Conservation (phyloP, 2,329 filamentous ascomycete species). For the Fusarium sambucinum region DNA sequence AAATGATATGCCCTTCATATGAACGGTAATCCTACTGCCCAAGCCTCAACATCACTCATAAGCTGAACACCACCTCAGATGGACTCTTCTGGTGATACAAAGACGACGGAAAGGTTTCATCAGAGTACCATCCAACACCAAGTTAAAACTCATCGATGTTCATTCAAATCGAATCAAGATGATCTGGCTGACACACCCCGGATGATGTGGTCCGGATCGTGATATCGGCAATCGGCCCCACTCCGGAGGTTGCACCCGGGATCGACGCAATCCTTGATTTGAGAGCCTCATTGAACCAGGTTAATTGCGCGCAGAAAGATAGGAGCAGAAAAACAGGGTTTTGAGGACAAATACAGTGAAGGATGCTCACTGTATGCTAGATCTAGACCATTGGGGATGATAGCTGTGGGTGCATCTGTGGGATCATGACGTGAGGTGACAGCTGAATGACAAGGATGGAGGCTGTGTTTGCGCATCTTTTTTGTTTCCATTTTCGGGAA, state of each 20-base stretch:
- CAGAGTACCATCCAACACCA: neutral
- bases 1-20: neutral
- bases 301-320: neutral
- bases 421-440: conserved; percentile 28
- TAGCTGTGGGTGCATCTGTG: conserved; percentile 17
- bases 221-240: conserved; percentile 31
- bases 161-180: neutral
- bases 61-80: neutral
- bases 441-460: conserved; percentile 6
- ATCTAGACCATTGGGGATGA: neutral
- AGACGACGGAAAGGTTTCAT: conserved; percentile 5
- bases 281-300: conserved; percentile 26
- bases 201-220: conserved; percentile 19
- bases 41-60: neutral
- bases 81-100: neutral
- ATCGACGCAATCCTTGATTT: conserved; percentile 28
- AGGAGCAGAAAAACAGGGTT: conserved; percentile 18
- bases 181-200: conserved; percentile 5
- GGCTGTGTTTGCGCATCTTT: conserved; percentile 1
- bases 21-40: neutral
- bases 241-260: conserved; percentile 31
- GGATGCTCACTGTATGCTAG: neutral
- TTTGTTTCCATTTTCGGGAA: neutral
- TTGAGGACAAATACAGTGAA: neutral
- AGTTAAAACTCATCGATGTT: neutral